phyloP scores from a whole-genome alignment of 495 filamentous ascomycete genomes.

The Xylaria intraflava region DNA sequence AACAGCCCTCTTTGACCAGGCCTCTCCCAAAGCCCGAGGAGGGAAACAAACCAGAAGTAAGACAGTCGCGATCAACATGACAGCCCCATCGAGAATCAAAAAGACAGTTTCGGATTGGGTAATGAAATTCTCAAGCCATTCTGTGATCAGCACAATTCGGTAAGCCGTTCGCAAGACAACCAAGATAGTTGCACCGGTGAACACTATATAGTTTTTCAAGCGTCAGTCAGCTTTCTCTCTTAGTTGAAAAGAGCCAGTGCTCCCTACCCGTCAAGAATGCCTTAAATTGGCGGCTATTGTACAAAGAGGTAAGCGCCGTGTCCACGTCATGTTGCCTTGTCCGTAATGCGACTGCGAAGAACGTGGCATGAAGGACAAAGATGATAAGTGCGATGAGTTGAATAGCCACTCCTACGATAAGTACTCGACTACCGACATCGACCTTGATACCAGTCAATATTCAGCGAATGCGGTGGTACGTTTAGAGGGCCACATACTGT shows the following conservation, averaged over 20 bases:
- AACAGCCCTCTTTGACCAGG: neutral
- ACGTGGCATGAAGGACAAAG: conserved; percentile 24
- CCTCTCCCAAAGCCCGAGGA: conserved; percentile 12
- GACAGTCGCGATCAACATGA: conserved; percentile 28
- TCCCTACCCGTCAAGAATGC: conserved; percentile 31
- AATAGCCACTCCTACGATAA: conserved; percentile 32
- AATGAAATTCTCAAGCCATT: conserved; percentile 17
- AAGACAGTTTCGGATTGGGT: conserved; percentile 21
- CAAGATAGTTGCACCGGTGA: conserved; percentile 23
- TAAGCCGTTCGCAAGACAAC: conserved; percentile 31
- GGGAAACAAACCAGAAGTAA: conserved; percentile 26
- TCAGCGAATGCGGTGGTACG: neutral
- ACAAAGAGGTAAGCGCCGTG: conserved; percentile 24
- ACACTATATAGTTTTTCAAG: conserved; percentile 15
- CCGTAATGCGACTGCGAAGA: conserved; percentile 27
- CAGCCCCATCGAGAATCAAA: conserved; percentile 33
- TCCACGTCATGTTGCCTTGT: conserved; percentile 29
- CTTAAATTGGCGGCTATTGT: conserved; percentile 29
- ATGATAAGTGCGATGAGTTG: conserved; percentile 28
- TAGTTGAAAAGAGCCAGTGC: neutral
- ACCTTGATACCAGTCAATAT: conserved; percentile 24
- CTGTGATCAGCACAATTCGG: conserved; percentile 21
- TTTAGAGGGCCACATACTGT: conserved; percentile 10
- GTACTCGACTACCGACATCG: conserved; percentile 24
- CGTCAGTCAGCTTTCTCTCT: conserved; percentile 8